Base-by-base conservation (phyloP, 345 rosid species). In the Mercurialis annua region DNA sequence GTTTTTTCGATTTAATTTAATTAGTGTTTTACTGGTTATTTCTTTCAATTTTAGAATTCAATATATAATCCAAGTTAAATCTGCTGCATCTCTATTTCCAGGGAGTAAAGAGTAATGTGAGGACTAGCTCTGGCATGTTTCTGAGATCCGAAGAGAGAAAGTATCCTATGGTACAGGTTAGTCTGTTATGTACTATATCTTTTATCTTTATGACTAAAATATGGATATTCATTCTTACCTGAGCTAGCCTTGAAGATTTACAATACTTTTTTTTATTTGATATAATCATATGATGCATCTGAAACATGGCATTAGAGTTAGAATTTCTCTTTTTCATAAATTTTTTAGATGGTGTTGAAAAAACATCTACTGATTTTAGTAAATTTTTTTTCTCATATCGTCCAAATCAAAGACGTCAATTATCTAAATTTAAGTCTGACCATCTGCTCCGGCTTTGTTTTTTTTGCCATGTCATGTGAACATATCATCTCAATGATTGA, bases 101-200 rank as follows among this genome's bases (percentile, higher is more conserved):
- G 97, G 98, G 98, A 68, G 81, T 90, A 48, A 87, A 87, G 82
- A 90, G 98, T 71, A 81, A 86, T 59, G 98, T 90, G 43, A 87
- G 97, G 74, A 93, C 96, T 58, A 93, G 98, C 80, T 90, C 98
- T 34, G 98, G 98, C 68, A 93, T 90, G 98, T 93, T 93, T 83
- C 69, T 93, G 76, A 84, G 63, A 54, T 80, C 70, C n/a, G 75
- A 70, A 53, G 96, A 93, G 84, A 85, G 81, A 71, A 82, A 74
- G 70, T 87, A 83, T 81, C 91, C 97, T 23, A 87, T 90, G 79
- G 77, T 93, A 69, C 85, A 90, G 92, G 98, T 90, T 62, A 36
- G 82, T 57, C 69, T 59, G 44, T 50, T 33, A 10, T 36, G 12
- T 38, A 59, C 10, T 67, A 33, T 62, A 69, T 69, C 51, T 70